A percentile compares a stretch with the other conserved stretches of the same genome.
phyloP scores from a whole-genome alignment of 805 yeast species.

The Cyberlindnera euphorbiiphila region DNA sequence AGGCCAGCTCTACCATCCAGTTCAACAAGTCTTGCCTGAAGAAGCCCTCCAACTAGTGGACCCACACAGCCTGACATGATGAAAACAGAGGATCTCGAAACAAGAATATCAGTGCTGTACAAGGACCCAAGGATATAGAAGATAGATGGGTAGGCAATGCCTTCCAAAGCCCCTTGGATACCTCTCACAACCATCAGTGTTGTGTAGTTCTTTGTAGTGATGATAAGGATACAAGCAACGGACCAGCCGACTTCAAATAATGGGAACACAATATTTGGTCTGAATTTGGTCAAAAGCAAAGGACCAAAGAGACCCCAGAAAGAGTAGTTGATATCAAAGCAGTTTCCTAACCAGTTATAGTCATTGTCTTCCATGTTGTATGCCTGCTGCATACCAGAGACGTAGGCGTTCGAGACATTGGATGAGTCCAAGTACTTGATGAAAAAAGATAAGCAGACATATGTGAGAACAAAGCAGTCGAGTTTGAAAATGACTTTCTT shows the following conservation, averaged over 20 bases:
- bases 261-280: slow-evolving; percentile 11
- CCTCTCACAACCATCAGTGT: slow-evolving; percentile 12
- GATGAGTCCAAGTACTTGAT: slow-evolving; percentile 18
- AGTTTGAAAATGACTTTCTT: slow-evolving; percentile 18
- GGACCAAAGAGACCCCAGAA: slow-evolving; percentile 13
- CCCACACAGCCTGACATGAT: slow-evolving; percentile 17
- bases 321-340: slow-evolving; percentile 11
- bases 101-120: slow-evolving; percentile 13
- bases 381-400: slow-evolving; percentile 51
- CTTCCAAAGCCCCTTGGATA: slow-evolving; percentile 14
- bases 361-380: slow-evolving; percentile 35
- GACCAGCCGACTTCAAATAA: slow-evolving; percentile 12
- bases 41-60: slow-evolving; percentile 31
- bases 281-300: slow-evolving; percentile 8
- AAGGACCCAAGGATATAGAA: slow-evolving; percentile 19
- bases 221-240: slow-evolving; percentile 12
- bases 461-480: slow-evolving; percentile 17
- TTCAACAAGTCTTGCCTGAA: slow-evolving; percentile 39
- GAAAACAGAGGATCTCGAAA: slow-evolving; percentile 18
- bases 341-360: slow-evolving; percentile 15
- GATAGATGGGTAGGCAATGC: slow-evolving; percentile 20
- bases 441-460: slow-evolving; percentile 20
- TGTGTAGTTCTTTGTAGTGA: slow-evolving; percentile 7
- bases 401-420: slow-evolving; percentile 46
- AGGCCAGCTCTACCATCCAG: slow-evolving; percentile 38